Evolutionary conservation across 2,329 filamentous ascomycete species (phyloP).

Genomic region (Aureobasidium mangrovei): DNA sequence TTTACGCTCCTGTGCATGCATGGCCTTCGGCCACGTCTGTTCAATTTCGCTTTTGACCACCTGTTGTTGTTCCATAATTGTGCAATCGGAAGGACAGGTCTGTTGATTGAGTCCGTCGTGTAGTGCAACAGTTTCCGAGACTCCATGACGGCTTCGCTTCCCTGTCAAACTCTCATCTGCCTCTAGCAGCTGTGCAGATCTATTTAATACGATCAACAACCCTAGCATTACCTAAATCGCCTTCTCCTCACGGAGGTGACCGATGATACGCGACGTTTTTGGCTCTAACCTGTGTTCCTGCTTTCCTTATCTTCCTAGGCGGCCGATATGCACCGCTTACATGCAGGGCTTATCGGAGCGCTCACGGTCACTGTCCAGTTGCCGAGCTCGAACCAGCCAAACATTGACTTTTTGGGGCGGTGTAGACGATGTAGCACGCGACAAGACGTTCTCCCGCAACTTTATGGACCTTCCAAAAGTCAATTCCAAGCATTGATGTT

Average conservation of each 20-base stretch:
- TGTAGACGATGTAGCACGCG: conserved; percentile 7
- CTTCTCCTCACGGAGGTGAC: background rate
- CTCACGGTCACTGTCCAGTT: background rate
- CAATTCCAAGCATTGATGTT: background rate
- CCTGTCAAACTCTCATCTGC: background rate
- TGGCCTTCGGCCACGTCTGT: background rate
- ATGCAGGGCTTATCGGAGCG: background rate
- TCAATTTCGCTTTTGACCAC: too few species aligned
- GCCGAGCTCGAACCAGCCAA: background rate
- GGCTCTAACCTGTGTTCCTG: background rate
- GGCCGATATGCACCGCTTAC: background rate
- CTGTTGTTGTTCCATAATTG: too few species aligned
- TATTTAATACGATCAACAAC: background rate
- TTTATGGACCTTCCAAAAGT: background rate
- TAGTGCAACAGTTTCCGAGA: background rate
- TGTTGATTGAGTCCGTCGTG: too few species aligned
- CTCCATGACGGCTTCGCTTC: background rate
- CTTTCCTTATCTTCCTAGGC: conserved; percentile 6
- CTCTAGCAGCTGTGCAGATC: background rate
- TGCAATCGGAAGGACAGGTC: too few species aligned
- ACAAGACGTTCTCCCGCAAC: background rate
- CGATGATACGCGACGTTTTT: background rate
- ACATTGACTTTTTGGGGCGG: background rate
- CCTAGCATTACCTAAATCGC: background rate
- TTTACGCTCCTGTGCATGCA: background rate